Evolutionary conservation across 129 eudicot genomes (phyloP), one percentile per base, ranked within the genome.

Genomic region (Centrapalus pauciflorus): DNA sequence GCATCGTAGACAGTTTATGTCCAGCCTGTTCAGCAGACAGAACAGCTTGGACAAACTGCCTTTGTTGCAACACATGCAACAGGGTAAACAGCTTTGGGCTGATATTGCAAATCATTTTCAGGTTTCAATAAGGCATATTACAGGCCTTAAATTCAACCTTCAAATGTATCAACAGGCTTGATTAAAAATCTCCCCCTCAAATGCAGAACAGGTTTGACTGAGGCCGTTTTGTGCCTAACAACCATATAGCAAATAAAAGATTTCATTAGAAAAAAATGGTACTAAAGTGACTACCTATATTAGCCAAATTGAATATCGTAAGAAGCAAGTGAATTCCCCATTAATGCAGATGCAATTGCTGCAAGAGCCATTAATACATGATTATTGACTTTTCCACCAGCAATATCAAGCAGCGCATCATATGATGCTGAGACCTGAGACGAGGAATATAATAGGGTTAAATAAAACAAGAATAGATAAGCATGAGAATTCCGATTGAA

Each of bases 321-420:
- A 93, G 87, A 75, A 93, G 96, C 85, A 93, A 66, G 65, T 16
- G 89, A 37, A 41, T 93, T 93, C 82, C 99, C 96, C 99, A 93
- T 89, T 64, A 93, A 93, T 32, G 86, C 87, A 13, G 99, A 88
- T 62, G 99, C 99, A 76, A 93, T 88, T 74, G 95, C 96, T 20
- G 99, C 99, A 72, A 89, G 90, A 55, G 99, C 96, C 99, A 93
- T 93, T 62, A 93, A 87, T 24, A 93, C 99, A 70, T 93, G 99
- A 79, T 88, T 93, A 69, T 93, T 93, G n/a, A 93, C 87, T 72
- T 80, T 93, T 37, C 99, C 99, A 46, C 95, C 99, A 20, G 77
- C 55, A 33, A 93, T 77, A 67, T 93, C 99, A 38, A 89, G 27
- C 19, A 80, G 65, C 1, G 99, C 96, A 79, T 93, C 99, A 55